phyloP scores from a whole-genome alignment of 441 rosid genomes.

The Manihot esculenta region DNA sequence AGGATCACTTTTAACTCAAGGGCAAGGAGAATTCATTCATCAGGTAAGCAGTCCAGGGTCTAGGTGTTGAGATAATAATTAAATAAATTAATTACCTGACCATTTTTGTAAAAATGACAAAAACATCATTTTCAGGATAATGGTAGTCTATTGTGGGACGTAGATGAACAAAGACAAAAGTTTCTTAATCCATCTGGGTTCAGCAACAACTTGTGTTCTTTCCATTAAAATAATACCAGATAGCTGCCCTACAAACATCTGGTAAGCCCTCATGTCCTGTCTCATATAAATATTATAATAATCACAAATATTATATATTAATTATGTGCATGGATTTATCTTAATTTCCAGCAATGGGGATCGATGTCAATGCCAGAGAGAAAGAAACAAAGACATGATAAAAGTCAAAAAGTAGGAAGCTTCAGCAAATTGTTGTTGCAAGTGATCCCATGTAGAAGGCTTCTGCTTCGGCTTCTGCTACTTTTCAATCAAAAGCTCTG shows the following conservation, averaged over 20 bases:
- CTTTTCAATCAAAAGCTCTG: neutral
- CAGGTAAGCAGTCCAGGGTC: constrained; percentile 24
- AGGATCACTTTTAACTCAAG: constrained; percentile 34
- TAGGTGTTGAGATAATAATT: neutral
- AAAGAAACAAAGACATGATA: no score
- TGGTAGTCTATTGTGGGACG: constrained; percentile 44
- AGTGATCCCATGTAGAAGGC: neutral
- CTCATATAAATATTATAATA: neutral
- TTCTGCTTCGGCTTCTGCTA: no score
- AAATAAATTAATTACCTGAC: neutral
- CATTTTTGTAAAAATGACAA: constrained; percentile 21
- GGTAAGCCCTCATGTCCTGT: constrained; percentile 41
- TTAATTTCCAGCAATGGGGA: no score
- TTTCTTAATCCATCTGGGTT: constrained; percentile 44
- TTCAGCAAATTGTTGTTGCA: no score
- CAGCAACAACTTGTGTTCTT: constrained; percentile 50
- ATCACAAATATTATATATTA: no score
- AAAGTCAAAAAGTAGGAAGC: no score
- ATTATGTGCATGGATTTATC: no score
- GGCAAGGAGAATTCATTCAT: constrained; percentile 25
- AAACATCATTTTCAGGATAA: constrained; percentile 44
- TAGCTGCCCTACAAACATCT: constrained; percentile 41
- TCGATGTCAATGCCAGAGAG: no score
- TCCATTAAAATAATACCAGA: constrained; percentile 35
- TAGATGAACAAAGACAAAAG: constrained; percentile 51